phyloP scores from a whole-genome alignment of 2,329 filamentous ascomycete genomes.

The Fonsecaea erecta region DNA sequence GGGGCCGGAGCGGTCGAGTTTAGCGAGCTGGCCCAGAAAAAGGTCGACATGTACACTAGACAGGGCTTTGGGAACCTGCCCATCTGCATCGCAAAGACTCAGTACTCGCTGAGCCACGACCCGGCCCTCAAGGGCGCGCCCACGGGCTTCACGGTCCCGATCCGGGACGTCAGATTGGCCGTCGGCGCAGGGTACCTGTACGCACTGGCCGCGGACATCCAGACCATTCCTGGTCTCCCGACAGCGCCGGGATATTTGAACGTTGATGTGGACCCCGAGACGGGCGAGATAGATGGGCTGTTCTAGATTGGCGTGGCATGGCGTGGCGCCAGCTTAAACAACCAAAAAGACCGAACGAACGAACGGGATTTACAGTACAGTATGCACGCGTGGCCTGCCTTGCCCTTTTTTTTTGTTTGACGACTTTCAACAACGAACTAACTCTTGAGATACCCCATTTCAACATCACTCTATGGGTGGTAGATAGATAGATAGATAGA shows the following conservation, averaged over 20 bases:
- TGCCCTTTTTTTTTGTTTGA: too few species aligned
- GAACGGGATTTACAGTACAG: slow-evolving; percentile 6
- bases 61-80: slow-evolving; percentile 93
- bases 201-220: slow-evolving; percentile 93
- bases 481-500: background rate
- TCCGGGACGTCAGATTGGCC: slow-evolving; percentile 90
- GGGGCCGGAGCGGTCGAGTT: slow-evolving; percentile 89
- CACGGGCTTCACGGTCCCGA: slow-evolving; percentile 90
- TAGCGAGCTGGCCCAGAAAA: slow-evolving; percentile 90
- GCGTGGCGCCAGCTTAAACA: too few species aligned
- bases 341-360: too few species aligned
- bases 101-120: slow-evolving; percentile 95
- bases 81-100: slow-evolving; percentile 97
- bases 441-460: slow-evolving; percentile 18
- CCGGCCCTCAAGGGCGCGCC: slow-evolving; percentile 93
- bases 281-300: slow-evolving; percentile 83
- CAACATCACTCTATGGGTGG: background rate
- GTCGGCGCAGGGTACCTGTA: slow-evolving; percentile 95
- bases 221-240: slow-evolving; percentile 94
- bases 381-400: background rate
- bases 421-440: slow-evolving; percentile 19
- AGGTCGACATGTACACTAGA: slow-evolving; percentile 90
- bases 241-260: slow-evolving; percentile 96
- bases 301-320: slow-evolving; percentile 61
- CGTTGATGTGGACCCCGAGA: slow-evolving; percentile 80